phyloP scores from a whole-genome alignment of 257 asterid species.

The Petunia secreta region DNA sequence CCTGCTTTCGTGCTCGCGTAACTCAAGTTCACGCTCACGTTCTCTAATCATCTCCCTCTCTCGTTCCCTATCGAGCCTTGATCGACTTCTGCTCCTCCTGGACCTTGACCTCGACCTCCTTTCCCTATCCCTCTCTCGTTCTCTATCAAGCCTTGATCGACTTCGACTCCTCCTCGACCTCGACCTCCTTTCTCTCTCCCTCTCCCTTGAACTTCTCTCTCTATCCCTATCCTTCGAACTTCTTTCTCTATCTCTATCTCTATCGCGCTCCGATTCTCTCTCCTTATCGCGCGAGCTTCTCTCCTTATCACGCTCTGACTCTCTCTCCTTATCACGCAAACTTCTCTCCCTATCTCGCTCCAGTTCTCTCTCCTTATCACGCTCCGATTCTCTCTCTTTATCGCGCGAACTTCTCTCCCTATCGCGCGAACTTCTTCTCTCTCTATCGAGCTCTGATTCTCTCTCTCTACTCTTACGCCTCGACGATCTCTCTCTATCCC shows the following conservation, averaged over 20 bases:
- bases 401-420: too few relatives aligned
- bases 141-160: conserved; percentile 28
- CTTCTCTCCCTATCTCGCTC: too few relatives aligned
- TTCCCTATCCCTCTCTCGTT: conserved; percentile 42
- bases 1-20: neutral
- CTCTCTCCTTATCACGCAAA: too few relatives aligned
- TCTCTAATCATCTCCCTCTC: conserved; percentile 36
- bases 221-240: conserved; percentile 45
- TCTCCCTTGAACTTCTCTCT: conserved; percentile 38
- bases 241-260: conserved; percentile 44
- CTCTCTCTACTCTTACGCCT: conserved; percentile 50
- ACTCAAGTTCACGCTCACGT: conserved; percentile 8
- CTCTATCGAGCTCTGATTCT: conserved; percentile 31
- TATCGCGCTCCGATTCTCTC: too few relatives aligned
- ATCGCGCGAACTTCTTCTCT: too few relatives aligned
- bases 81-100: too few relatives aligned
- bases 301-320: too few relatives aligned
- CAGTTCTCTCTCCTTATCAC: too few relatives aligned
- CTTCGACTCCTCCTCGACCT: too few relatives aligned
- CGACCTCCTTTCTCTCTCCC: conserved; percentile 30
- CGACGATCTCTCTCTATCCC: conserved; percentile 66
- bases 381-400: too few relatives aligned
- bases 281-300: too few relatives aligned
- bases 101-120: neutral
- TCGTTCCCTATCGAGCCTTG: conserved; percentile 24